Evolutionary conservation across 352 stramenopile genomes (phyloP).

Genomic region (Phytopythium sindhum): DNA sequence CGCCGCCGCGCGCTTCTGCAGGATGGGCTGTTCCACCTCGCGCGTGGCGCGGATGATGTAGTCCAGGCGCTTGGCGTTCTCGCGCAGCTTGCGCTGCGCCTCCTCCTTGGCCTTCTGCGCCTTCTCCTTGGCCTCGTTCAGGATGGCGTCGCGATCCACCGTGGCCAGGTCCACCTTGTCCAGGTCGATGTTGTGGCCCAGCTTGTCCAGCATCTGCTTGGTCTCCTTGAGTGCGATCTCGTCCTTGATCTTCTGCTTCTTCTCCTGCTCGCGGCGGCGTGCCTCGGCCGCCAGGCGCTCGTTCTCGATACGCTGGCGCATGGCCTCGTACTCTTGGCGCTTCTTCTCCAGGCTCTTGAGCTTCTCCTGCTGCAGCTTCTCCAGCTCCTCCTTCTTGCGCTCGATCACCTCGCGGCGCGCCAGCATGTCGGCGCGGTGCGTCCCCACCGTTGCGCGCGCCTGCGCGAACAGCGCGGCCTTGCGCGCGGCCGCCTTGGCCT

Average conservation of each 20-base stretch:
- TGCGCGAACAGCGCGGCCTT: slow-evolving; percentile 68
- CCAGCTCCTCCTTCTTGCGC: slow-evolving; percentile 95
- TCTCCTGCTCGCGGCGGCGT: slow-evolving; percentile 89
- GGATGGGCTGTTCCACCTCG: slow-evolving; percentile 92
- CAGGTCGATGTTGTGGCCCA: slow-evolving; percentile 60
- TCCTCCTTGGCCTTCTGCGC: slow-evolving; percentile 94
- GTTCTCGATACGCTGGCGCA: slow-evolving; percentile 69
- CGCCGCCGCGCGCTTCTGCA: slow-evolving; percentile 79
- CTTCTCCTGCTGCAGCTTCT: slow-evolving; percentile 92
- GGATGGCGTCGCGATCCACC: slow-evolving; percentile 74
- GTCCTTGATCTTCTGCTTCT: slow-evolving; percentile 95
- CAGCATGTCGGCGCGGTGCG: slow-evolving; percentile 86
- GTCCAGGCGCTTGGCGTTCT: slow-evolving; percentile 92
- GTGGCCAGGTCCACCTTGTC: slow-evolving; percentile 70
- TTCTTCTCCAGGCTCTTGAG: slow-evolving; percentile 84
- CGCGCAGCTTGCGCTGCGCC: slow-evolving; percentile 91
- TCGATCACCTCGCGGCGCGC: slow-evolving; percentile 94
- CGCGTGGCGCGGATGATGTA: slow-evolving; percentile 96
- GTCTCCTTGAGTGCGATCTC: slow-evolving; percentile 93
- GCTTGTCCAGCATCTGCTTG: slow-evolving; percentile 73
- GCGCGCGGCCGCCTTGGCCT: slow-evolving; percentile 11
- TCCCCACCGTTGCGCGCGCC: slow-evolving; percentile 58
- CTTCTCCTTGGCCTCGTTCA: slow-evolving; percentile 95
- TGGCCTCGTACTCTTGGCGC: slow-evolving; percentile 66
- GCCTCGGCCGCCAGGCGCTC: slow-evolving; percentile 78